Evolutionary conservation across 805 yeast species (phyloP), one percentile per base, ranked within the genome.

Genomic region (Lipomyces sp.): DNA sequence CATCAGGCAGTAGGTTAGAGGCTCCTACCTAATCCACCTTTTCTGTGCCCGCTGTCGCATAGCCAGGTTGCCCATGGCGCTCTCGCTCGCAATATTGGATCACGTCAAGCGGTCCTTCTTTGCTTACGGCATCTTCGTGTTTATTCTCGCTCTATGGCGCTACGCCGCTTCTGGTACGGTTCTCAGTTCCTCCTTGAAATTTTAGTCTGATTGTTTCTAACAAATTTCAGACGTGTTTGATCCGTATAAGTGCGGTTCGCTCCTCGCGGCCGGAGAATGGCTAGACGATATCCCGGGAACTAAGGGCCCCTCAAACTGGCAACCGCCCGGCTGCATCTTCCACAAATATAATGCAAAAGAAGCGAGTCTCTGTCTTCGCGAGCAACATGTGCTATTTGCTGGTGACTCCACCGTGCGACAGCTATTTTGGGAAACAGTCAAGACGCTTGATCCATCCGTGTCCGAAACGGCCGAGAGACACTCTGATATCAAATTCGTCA

Each of bases 331-430:
- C 39, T 72, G 74, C 39, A 64, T 72, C 59, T 64, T 70, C 53
- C 69, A 71, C 61, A 37, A 50, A 42, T 72, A 71, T 60, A 39
- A 60, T 8, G 55, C 60, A 24, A 61, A 56, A 10, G 70, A 70
- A 5, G 65, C 67, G 29, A 54, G 60, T 15, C 34, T 60, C n/a
- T 72, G 74, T 34, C 63, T 72, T 45, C 24, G 35, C 8, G 53
- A 64, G 59, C 61, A 70, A 54, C 64, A 69, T n/a, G 62, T 71
- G 15, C 57, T 72, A 13, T 72, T 71, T 45, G 64, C 67, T 33
- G 74, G 74, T 32, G 74, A 72, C 66, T 72, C 74, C 18, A 69
- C 73, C 50, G 72, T 69, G 34, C 66, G 74, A n/a, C 69, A 69
- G 53, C 34, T 69, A 29, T 72, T 71, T 53, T 71, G 72, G 71